Percentiles rank a stretch among this genome's conserved stretches.
Conservation (phyloP, 106 monocot genomes). For the Dendrobium nobile region DNA sequence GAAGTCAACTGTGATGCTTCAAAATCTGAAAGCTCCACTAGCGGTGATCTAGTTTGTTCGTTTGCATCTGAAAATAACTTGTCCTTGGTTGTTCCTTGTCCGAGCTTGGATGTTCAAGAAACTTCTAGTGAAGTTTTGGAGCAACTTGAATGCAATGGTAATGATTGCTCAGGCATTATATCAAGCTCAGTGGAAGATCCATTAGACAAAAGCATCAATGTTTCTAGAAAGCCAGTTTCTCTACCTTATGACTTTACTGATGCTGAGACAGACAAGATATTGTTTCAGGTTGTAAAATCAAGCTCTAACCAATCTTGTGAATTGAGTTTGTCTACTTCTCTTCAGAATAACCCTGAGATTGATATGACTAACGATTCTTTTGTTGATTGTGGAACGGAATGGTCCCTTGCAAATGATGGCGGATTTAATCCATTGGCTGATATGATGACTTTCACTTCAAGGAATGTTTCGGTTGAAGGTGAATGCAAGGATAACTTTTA, state of each 20-base stretch:
- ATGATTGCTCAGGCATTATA: too few species aligned
- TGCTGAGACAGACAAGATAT: constrained; percentile 9
- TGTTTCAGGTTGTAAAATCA: constrained; percentile 5
- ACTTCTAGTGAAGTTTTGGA: not conserved
- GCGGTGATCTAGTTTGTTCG: constrained; percentile 12
- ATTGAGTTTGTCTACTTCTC: constrained; percentile 5
- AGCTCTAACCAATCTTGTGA: constrained; percentile 7
- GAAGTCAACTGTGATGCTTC: constrained; percentile 10
- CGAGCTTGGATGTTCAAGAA: constrained; percentile 10
- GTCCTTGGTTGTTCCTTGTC: constrained; percentile 7
- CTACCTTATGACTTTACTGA: constrained; percentile 12
- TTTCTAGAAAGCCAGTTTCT: constrained; percentile 15
- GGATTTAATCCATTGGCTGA: constrained; percentile 9
- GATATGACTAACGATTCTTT: constrained; percentile 19
- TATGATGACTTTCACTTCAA: constrained; percentile 6
- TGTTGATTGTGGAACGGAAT: constrained; percentile 16
- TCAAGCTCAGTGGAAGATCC: not conserved
- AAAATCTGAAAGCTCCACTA: constrained; percentile 10
- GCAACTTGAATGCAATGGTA: not conserved
- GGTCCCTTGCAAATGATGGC: constrained; percentile 14
- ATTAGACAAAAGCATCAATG: constrained; percentile 6
- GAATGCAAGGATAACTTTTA: not conserved
- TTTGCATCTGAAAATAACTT: constrained; percentile 14
- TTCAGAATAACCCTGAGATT: constrained; percentile 19
- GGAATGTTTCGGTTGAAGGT: not conserved